Base-by-base conservation (phyloP, 2,329 filamentous ascomycete species). In the Trichoderma harzianum region DNA sequence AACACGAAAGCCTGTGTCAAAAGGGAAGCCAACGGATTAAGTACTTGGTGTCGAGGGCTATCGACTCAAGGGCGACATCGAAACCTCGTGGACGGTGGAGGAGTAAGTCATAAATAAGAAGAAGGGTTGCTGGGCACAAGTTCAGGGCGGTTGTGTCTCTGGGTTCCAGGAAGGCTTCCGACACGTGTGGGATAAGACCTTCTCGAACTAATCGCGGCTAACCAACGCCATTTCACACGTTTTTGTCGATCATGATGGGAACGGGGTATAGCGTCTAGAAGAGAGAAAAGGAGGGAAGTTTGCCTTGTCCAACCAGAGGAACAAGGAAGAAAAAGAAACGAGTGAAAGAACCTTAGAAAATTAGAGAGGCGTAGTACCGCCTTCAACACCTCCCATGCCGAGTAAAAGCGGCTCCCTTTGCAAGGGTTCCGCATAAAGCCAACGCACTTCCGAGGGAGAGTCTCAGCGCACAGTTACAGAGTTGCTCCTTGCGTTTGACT, bases 201-300 rank as follows among this genome's bases (percentile, higher is more conserved):
- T 63, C 34, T 57, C 64, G 57, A 63, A 51, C 64, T 64, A 55
- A 63, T 63, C 24, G 28, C 55, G 47, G 36, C 58, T 60, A 68
- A 51, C 57, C 55, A 63, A 26, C 39, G 11, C 34, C 51, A 43
- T 24, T 63, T 47, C 26, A 39, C 58, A 39, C 47, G 43, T 72
- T 63, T 57, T 32, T 60, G 70, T 58, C 70, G 70, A 72, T 72
- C 70, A 62, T 58, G 70, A 63, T 69, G 51, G 51, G 64, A 55
- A 65, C 36, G 8, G 43, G 39, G 71, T 55, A 55, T 72, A 57
- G 58, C 36, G 65, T 21, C 30, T n/a, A 32, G 14, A n/a, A 66
- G 63, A 32, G 47, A 21, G 34, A 51, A 66, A 66, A 60, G 30
- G 69, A 61, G 69, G 36, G 14, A 18, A 30, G 61, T 28, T 47